Percentiles rank a stretch among this genome's conserved stretches.
Conservation (phyloP, 2,329 filamentous ascomycete genomes). For the Epichloe amarillans region DNA sequence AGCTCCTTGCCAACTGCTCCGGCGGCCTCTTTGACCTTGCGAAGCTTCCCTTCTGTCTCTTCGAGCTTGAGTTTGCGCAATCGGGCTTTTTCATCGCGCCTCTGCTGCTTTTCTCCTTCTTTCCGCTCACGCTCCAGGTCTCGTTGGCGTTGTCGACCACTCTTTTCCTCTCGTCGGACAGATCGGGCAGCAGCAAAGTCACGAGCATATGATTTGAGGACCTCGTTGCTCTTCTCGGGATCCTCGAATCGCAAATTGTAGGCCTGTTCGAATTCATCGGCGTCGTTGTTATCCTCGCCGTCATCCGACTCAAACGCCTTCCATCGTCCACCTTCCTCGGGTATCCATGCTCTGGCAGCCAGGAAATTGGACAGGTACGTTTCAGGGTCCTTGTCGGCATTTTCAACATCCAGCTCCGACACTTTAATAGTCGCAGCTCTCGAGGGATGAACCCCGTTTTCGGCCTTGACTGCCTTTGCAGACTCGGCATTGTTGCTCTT, state of each 20-base stretch:
- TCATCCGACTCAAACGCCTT: conserved; percentile 88
- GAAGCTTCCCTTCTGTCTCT: conserved; percentile 75
- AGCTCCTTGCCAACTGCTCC: conserved; percentile 56
- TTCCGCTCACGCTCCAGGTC: conserved; percentile 66
- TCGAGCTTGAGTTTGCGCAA: conserved; percentile 82
- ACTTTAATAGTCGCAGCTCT: conserved; percentile 33
- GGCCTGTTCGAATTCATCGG: conserved; percentile 79
- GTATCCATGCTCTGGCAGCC: conserved; percentile 80
- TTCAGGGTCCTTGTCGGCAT: conserved; percentile 81
- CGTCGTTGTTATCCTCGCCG: conserved; percentile 66
- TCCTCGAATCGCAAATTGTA: conserved; percentile 97
- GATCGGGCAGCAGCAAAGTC: conserved; percentile 71
- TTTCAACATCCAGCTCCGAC: conserved; percentile 51
- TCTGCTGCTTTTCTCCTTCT: conserved; percentile 63
- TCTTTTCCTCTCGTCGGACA: conserved; percentile 73
- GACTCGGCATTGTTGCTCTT: conserved; percentile 38
- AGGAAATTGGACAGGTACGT: conserved; percentile 92
- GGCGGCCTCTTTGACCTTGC: conserved; percentile 79
- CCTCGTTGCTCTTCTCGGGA: conserved; percentile 75
- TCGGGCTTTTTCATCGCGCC: conserved; percentile 68
- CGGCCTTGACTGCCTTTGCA: conserved; percentile 17
- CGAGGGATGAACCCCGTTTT: conserved; percentile 43
- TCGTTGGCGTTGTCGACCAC: conserved; percentile 60
- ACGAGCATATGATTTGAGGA: conserved; percentile 77
- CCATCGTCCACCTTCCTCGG: conserved; percentile 51